These are phyloP conservation scores for Plasmodium relictum DNA, from an alignment of 169 alveolate species.

Conservation along the genomic window DNA sequence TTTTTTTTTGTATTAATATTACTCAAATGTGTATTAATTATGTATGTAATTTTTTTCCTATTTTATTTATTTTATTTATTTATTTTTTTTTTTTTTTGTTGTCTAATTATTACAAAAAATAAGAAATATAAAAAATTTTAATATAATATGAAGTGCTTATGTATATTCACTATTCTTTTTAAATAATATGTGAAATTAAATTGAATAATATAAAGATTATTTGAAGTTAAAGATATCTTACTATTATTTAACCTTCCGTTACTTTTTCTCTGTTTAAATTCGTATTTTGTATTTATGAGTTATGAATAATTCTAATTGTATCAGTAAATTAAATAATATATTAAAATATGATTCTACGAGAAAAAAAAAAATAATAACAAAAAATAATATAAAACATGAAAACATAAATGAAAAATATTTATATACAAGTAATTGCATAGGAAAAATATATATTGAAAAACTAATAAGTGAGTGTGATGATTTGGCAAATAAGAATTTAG, in stretches of 20 bases:
- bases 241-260: no score
- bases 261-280: background rate
- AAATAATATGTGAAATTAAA: no score
- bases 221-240: no score
- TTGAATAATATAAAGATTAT: no score
- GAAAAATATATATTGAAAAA: slow-evolving; percentile 44
- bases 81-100: background rate
- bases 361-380: slow-evolving; percentile 12
- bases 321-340: slow-evolving; percentile 9
- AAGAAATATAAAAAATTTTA: no score
- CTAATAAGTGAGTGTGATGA: slow-evolving; percentile 3
- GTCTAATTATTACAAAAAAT: no score
- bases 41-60: no score
- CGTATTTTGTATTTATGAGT: no score
- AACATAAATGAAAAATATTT: slow-evolving; percentile 24
- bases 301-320: background rate
- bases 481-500: background rate
- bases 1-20: no score
- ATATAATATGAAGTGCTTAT: no score
- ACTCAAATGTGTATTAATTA: no score
- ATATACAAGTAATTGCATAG: slow-evolving; percentile 7
- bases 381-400: background rate
- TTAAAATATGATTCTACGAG: slow-evolving; percentile 12
- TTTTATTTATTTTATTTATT: background rate
- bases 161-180: no score